These are phyloP conservation scores for Phoma sp. DNA, from an alignment of 2,329 filamentous ascomycete species.

Conservation along the genomic window DNA sequence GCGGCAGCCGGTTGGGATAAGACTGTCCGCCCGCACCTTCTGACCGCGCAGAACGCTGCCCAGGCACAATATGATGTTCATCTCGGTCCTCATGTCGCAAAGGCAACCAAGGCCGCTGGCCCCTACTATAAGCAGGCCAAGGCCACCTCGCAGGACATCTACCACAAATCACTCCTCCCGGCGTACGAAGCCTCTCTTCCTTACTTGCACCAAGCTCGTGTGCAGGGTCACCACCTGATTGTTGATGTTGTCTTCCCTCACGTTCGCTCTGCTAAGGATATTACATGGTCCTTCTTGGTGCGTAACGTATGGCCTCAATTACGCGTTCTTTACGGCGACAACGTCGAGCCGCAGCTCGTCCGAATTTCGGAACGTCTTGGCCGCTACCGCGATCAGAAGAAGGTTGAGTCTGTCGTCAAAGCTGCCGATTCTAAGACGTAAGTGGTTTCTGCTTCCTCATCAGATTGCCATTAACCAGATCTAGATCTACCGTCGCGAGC, in stretches of 20 bases:
- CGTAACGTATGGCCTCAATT: conserved; percentile 81
- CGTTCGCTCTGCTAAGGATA: conserved; percentile 72
- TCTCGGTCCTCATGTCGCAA: conserved; percentile 76
- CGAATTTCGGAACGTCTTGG: conserved; percentile 91
- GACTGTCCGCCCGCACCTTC: conserved; percentile 75
- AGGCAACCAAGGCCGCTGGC: conserved; percentile 60
- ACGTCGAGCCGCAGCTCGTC: conserved; percentile 92
- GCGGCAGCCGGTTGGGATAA: conserved; percentile 77
- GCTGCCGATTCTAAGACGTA: conserved; percentile 54
- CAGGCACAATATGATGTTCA: conserved; percentile 71
- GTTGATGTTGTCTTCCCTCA: conserved; percentile 74
- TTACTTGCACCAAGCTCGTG: conserved; percentile 73
- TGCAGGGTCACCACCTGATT: conserved; percentile 69
- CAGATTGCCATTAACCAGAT: conserved; percentile 1
- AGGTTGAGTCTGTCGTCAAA: conserved; percentile 64
- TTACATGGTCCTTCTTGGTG: conserved; percentile 72
- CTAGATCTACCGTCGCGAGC: conserved; percentile 19
- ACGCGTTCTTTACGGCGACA: conserved; percentile 81
- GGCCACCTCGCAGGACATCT: conserved; percentile 69
- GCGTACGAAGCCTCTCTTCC: conserved; percentile 76
- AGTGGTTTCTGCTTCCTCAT: conserved; percentile 6
- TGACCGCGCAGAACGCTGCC: conserved; percentile 66
- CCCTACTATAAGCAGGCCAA: conserved; percentile 76
- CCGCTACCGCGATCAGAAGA: conserved; percentile 70
- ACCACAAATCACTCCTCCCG: conserved; percentile 75